A percentile compares a stretch with the other conserved stretches of the same genome.
These are phyloP conservation scores for Bryum argenteum DNA, from an alignment of 225 moss, liverwort and hornwort species.

Conservation along the genomic window DNA sequence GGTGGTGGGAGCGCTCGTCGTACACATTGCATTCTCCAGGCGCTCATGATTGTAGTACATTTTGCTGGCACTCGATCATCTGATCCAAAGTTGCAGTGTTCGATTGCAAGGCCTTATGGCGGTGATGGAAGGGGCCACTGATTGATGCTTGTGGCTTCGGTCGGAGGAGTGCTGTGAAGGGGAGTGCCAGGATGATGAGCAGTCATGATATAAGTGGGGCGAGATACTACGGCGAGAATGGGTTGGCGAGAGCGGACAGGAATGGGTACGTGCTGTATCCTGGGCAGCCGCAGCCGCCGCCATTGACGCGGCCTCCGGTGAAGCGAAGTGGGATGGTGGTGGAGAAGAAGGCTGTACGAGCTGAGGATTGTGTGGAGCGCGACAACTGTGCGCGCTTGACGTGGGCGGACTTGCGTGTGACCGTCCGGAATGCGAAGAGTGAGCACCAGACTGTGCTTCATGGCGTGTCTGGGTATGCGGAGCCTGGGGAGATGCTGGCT, in stretches of 20 bases:
- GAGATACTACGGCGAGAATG: slow-evolving; percentile 14
- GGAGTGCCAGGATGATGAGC: neutral
- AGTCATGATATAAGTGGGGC: slow-evolving; percentile 15
- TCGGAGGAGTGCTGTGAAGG: neutral
- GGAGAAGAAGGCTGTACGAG: neutral
- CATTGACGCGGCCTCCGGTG: slow-evolving; percentile 15
- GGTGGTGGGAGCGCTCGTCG: no score
- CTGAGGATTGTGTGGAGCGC: neutral
- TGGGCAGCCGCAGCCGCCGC: slow-evolving; percentile 11
- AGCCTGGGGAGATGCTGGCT: slow-evolving; percentile 54
- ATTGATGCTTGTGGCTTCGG: no score
- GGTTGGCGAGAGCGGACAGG: neutral
- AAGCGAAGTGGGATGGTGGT: neutral
- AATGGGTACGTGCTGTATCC: neutral
- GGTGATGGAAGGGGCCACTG: no score
- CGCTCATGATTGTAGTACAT: no score
- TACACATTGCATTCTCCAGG: no score
- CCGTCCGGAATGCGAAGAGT: slow-evolving; percentile 38
- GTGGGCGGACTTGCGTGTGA: slow-evolving; percentile 53
- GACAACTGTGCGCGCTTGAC: slow-evolving; percentile 47
- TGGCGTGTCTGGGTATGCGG: slow-evolving; percentile 50
- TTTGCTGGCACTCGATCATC: no score
- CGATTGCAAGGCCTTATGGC: no score
- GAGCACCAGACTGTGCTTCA: slow-evolving; percentile 48
- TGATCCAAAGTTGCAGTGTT: no score